phyloP scores from a whole-genome alignment of 805 yeast species.

The Maudiozyma serrabonitensis region DNA sequence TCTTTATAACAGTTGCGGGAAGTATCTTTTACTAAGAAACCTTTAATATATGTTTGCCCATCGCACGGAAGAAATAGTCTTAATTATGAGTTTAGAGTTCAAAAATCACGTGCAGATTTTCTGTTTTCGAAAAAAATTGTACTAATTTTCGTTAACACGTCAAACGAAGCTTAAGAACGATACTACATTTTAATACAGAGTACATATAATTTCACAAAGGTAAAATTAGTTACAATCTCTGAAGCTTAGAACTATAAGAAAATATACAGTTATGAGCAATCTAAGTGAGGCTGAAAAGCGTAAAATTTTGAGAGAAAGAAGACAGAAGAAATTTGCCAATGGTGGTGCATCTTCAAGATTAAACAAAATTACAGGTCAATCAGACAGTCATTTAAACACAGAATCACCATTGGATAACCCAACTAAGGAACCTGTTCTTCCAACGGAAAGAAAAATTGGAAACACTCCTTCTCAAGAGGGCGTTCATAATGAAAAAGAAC shows the following conservation, averaged over 20 bases:
- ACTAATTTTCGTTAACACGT: too few relatives aligned
- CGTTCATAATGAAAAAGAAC: background rate
- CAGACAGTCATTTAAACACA: conserved; percentile 30
- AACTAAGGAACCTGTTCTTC: background rate
- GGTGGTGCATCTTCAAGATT: conserved; percentile 48
- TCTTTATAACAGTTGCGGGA: too few relatives aligned
- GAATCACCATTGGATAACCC: conserved; percentile 27
- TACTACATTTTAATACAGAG: background rate
- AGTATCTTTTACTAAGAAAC: too few relatives aligned
- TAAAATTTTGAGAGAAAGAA: conserved; percentile 47
- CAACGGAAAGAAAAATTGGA: background rate
- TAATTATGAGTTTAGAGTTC: too few relatives aligned
- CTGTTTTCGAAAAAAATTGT: too few relatives aligned
- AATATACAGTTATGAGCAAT: conserved; percentile 29
- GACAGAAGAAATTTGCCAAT: conserved; percentile 51
- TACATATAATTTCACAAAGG: too few relatives aligned
- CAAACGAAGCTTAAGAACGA: background rate
- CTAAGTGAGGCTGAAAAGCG: conserved; percentile 50
- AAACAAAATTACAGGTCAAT: conserved; percentile 38
- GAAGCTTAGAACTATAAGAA: too few relatives aligned
- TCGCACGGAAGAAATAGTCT: too few relatives aligned
- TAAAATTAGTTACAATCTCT: too few relatives aligned
- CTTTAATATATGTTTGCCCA: too few relatives aligned
- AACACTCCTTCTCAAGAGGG: background rate
- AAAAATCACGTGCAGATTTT: too few relatives aligned